Percentiles rank a stretch among this genome's conserved stretches.
Conservation (phyloP, 2,329 filamentous ascomycete species). For the Trichoderma polysporum region DNA sequence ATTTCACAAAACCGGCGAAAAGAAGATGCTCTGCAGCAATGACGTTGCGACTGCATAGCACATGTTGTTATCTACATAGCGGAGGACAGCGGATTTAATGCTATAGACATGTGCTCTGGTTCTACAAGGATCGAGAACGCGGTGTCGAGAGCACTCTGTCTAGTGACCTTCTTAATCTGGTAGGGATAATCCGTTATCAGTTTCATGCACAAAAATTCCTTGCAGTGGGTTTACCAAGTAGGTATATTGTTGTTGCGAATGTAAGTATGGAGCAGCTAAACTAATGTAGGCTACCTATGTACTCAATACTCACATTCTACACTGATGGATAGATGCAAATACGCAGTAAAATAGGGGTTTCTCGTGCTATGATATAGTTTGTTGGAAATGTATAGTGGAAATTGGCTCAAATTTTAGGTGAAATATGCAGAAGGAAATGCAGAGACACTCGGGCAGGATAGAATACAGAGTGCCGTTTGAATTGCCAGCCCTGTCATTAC, state of each 20-base stretch:
- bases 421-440: no score
- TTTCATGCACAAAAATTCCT: constrained; percentile 15
- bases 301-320: background rate
- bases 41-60: background rate
- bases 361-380: no score
- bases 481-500: background rate
- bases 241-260: background rate
- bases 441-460: background rate
- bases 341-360: background rate
- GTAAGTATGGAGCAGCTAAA: background rate
- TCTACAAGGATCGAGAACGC: background rate
- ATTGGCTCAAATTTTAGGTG: no score
- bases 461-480: no score
- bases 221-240: background rate
- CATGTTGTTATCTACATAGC: background rate
- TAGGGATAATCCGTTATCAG: background rate
- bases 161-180: constrained; percentile 9
- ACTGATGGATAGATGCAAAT: no score
- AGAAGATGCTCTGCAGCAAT: background rate
- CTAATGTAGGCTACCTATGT: background rate
- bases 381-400: no score
- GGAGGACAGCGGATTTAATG: background rate
- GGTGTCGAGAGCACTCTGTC: background rate
- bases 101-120: background rate
- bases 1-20: background rate